Evolutionary conservation across 192 early-diverging fungal genomes (phyloP).

Genomic region (Gaertneriomyces semiglobifer): DNA sequence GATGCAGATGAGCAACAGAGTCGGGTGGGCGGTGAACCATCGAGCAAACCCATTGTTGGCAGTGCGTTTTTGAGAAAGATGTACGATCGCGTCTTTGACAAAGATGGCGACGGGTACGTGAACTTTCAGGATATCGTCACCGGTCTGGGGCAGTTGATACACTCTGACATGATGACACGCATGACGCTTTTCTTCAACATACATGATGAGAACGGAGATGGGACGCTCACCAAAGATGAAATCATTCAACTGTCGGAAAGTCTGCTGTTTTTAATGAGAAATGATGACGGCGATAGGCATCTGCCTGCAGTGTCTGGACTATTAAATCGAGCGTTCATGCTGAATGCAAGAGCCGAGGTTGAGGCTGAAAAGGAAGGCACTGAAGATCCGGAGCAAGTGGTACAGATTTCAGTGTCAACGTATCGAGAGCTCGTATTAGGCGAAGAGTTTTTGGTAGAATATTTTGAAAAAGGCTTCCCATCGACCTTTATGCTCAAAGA

Average conservation of each 20-base stretch:
- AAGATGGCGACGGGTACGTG: constrained; percentile 51
- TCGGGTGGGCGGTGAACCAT: constrained; percentile 29
- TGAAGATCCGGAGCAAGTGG: constrained; percentile 24
- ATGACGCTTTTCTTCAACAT: constrained; percentile 81
- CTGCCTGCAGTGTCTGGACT: constrained; percentile 58
- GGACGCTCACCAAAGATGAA: constrained; percentile 67
- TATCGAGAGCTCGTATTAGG: constrained; percentile 81
- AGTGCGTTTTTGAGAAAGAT: constrained; percentile 34
- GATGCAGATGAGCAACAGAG: constrained; percentile 37
- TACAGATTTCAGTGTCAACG: constrained; percentile 45
- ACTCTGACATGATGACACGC: constrained; percentile 71
- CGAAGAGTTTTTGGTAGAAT: constrained; percentile 79
- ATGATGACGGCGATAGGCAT: constrained; percentile 54
- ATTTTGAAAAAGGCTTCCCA: constrained; percentile 71
- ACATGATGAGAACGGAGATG: constrained; percentile 68
- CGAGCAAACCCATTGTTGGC: constrained; percentile 36
- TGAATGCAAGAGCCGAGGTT: constrained; percentile 37
- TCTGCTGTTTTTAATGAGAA: constrained; percentile 72
- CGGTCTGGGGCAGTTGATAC: constrained; percentile 72
- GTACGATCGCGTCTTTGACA: constrained; percentile 51
- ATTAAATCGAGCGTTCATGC: constrained; percentile 61
- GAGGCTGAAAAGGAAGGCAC: constrained; percentile 2
- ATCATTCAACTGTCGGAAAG: constrained; percentile 82
- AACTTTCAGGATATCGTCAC: constrained; percentile 75
- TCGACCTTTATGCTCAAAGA: constrained; percentile 61